Conservation (phyloP, 257 asterid genomes). For the Lavandula angustifolia region DNA sequence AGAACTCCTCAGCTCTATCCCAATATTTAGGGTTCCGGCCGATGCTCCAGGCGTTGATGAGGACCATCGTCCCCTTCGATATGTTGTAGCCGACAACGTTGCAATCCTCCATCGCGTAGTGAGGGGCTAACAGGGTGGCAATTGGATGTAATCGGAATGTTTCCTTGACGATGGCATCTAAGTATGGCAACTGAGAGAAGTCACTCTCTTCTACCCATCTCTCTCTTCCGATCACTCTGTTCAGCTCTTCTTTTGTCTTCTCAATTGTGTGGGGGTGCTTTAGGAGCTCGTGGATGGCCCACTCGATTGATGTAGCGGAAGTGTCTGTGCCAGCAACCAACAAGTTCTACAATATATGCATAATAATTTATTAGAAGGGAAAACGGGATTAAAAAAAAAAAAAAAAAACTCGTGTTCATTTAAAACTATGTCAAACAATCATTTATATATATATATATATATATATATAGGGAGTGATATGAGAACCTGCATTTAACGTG, state of each 20-base stretch:
- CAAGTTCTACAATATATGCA: not conserved
- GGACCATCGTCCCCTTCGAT: constrained; percentile 32
- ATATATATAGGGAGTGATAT: too few species aligned
- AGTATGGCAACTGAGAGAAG: constrained; percentile 35
- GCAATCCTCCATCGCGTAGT: constrained; percentile 35
- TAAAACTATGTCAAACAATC: too few species aligned
- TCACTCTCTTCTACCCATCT: constrained; percentile 41
- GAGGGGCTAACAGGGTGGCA: constrained; percentile 31
- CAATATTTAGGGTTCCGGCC: constrained; percentile 33
- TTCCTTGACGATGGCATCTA: constrained; percentile 41
- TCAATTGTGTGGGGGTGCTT: constrained; percentile 23
- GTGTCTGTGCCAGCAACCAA: constrained; percentile 31
- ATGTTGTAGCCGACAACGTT: constrained; percentile 37
- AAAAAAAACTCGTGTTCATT: too few species aligned
- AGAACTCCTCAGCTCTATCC: constrained; percentile 33
- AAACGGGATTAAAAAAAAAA: too few species aligned
- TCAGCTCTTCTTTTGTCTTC: constrained; percentile 37
- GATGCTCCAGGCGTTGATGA: constrained; percentile 38
- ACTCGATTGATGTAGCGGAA: constrained; percentile 29
- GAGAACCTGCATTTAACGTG: too few species aligned
- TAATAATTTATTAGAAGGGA: too few species aligned
- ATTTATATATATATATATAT: too few species aligned
- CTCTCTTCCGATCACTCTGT: constrained; percentile 35
- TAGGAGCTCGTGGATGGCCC: constrained; percentile 33
- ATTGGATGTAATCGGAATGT: constrained; percentile 36